A percentile compares a stretch with the other conserved stretches of the same genome.
Conservation (phyloP, 1,284 basidiomycete species). For the Pseudozyma hubeiensis region DNA sequence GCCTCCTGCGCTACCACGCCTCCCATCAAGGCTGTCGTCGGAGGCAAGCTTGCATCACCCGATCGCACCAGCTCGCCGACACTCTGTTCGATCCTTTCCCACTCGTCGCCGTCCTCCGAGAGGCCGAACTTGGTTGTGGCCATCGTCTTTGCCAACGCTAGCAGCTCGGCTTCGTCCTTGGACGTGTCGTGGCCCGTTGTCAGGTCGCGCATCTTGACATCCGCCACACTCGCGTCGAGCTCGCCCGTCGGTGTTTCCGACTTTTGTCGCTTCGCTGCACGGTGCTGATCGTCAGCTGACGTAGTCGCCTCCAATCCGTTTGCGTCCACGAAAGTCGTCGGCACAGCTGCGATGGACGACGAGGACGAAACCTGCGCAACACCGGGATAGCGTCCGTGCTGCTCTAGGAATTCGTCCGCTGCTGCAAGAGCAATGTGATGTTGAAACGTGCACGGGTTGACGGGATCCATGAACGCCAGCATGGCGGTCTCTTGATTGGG, state of each 20-base stretch:
- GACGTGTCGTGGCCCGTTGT: slow-evolving; percentile 65
- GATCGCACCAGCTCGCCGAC: slow-evolving; percentile 84
- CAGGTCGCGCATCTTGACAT: slow-evolving; percentile 64
- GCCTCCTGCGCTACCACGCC: slow-evolving; percentile 96
- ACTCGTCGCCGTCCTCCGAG: slow-evolving; percentile 57
- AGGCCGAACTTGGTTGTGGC: slow-evolving; percentile 19
- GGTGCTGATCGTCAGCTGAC: slow-evolving; percentile 2
- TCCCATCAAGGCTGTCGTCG: slow-evolving; percentile 90
- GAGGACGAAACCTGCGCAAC: slow-evolving; percentile 13
- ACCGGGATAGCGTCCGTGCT: slow-evolving; percentile 71
- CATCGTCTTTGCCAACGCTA: slow-evolving; percentile 24
- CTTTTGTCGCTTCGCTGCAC: slow-evolving; percentile 47
- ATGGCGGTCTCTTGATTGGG: slow-evolving; percentile 61
- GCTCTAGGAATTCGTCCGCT: slow-evolving; percentile 69
- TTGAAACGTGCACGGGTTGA: slow-evolving; percentile 62
- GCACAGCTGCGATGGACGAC: slow-evolving; percentile 6
- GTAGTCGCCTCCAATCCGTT: not conserved
- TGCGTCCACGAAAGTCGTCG: not conserved
- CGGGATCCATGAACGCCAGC: slow-evolving; percentile 57
- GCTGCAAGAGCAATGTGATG: slow-evolving; percentile 70
- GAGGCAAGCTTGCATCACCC: slow-evolving; percentile 83
- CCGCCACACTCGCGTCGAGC: slow-evolving; percentile 19
- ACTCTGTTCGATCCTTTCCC: slow-evolving; percentile 76
- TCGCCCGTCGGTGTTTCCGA: slow-evolving; percentile 50
- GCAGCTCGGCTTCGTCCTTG: slow-evolving; percentile 57